Evolutionary conservation across 2,329 filamentous ascomycete genomes (phyloP), one percentile per base, ranked within the genome.

Genomic region (Talaromyces sp.): DNA sequence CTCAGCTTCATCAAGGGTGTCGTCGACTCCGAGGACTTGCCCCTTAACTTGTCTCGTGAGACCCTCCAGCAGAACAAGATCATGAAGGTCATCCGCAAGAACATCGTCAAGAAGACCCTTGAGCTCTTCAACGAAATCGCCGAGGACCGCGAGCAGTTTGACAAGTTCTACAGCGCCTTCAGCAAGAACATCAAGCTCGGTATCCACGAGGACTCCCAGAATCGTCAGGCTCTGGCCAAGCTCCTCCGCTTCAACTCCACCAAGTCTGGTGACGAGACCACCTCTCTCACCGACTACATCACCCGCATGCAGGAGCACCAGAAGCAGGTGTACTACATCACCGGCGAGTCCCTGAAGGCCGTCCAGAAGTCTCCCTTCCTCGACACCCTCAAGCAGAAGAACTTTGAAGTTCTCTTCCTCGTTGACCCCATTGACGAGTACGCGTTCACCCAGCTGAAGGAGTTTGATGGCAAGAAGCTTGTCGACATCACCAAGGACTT

Each of bases 71-170:
- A 97, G 86, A 99, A 97, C 90, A 97, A 97, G 92, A 99, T 99
- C 86, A 97, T 97, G 94, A 97, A 97, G 90, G 94, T 97, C 80
- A 97, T 97, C 87, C 96, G 95, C 88, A 99, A 99, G 92, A 99
- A 99, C 89, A 96, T 99, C 68, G 92, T 99, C 86, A 99, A 97
- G 92, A 99, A 99, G 91, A 91, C 91, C 67, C 91, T 99, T 68
- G 94, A 99, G 86, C 91, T 99, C 79, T 99, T 99, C 89, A 87
- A 88, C 74, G 94, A 99, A 85, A 99, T 99, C 67, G 88, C 94
- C 62, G 94, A 99, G 86, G 94, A 99, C 83, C 96, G 96, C 82
- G 94, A 99, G 88, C 91, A 97, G 81, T 99, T 99, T 79, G 94
- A 99, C 88, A 99, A 99, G 88, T 99, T 99, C 89, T 99, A 99